A percentile compares a stretch with the other conserved stretches of the same genome.
phyloP scores from a whole-genome alignment of 441 rosid genomes.

The Melastoma candidum region DNA sequence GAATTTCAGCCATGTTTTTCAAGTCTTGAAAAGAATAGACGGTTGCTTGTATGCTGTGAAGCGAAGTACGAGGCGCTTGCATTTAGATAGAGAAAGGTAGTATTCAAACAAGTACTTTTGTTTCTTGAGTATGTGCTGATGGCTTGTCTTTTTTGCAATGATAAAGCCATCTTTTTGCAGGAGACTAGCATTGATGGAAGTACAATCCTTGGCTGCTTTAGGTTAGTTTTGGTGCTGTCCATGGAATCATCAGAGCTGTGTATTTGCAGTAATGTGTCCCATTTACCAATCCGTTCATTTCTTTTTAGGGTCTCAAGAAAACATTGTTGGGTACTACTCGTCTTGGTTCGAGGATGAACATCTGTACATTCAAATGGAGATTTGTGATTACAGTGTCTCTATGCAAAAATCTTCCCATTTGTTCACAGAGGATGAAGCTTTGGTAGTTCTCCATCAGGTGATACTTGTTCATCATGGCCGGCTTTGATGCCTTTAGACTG shows the following conservation, averaged over 20 bases:
- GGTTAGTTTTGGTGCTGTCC: constrained; percentile 30
- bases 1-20: constrained; percentile 77
- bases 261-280: background rate
- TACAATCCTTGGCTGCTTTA: constrained; percentile 89
- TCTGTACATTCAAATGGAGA: constrained; percentile 91
- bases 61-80: constrained; percentile 50
- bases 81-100: constrained; percentile 70
- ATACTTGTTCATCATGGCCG: background rate
- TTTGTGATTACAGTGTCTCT: constrained; percentile 78
- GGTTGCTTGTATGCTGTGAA: constrained; percentile 96
- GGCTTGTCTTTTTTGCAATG: no score
- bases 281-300: constrained; percentile 9
- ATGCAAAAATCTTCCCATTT: constrained; percentile 26
- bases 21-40: constrained; percentile 86
- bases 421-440: constrained; percentile 47
- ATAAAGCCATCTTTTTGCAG: constrained; percentile 23
- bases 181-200: constrained; percentile 96
- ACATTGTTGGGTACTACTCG: constrained; percentile 69
- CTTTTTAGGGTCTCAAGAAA: constrained; percentile 57
- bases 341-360: constrained; percentile 95
- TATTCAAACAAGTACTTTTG: no score
- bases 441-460: constrained; percentile 67
- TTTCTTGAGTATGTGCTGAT: no score
- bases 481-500: no score
- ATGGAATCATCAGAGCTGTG: background rate